phyloP scores from a whole-genome alignment of 768 basidiomycete species.

The Trametes punicea region DNA sequence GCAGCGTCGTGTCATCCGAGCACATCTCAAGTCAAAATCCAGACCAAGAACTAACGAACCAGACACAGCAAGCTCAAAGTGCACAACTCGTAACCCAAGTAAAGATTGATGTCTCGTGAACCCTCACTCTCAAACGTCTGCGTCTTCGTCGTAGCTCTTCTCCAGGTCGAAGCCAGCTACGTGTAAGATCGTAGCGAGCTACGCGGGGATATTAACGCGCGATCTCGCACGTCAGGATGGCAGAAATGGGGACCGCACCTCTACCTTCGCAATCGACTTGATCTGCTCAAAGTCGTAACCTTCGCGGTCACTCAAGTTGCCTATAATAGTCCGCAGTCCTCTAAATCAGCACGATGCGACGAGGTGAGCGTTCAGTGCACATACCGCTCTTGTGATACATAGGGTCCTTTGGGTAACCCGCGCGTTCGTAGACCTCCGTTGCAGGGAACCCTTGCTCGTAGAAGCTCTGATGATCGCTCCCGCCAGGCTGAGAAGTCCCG shows the following conservation, averaged over 20 bases:
- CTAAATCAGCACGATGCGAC: not conserved
- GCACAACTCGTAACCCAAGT: no score
- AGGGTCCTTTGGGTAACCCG: constrained; percentile 79
- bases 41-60: no score
- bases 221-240: no score
- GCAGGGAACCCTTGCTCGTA: constrained; percentile 80
- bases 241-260: no score
- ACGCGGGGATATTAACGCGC: not conserved
- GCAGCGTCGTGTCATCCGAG: no score
- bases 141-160: constrained; percentile 14
- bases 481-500: constrained; percentile 57
- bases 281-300: constrained; percentile 85
- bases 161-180: constrained; percentile 53
- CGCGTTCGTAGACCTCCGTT: constrained; percentile 84
- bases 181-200: constrained; percentile 72
- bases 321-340: constrained; percentile 29
- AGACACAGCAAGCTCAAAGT: no score
- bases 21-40: no score
- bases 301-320: constrained; percentile 73
- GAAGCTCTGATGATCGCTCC: constrained; percentile 89
- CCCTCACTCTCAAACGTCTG: not conserved
- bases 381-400: constrained; percentile 84
- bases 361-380: constrained; percentile 8
- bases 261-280: constrained; percentile 81
- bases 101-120: not conserved